Evolutionary conservation across 306 rosid genomes (phyloP).

Genomic region (Boehmeria nivea): DNA sequence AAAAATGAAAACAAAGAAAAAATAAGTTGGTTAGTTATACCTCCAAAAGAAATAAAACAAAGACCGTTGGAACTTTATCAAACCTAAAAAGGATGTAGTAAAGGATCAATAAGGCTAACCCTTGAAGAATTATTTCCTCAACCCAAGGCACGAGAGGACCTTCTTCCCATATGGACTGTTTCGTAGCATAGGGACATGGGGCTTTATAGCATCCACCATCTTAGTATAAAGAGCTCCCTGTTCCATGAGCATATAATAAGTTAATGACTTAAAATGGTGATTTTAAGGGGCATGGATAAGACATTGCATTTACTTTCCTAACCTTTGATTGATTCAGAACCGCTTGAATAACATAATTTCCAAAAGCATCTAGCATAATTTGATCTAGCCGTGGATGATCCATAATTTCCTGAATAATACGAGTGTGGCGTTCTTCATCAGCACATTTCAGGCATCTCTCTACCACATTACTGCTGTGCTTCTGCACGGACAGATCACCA

Average conservation of each 20-base stretch:
- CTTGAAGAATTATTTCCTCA: slow-evolving; percentile 24
- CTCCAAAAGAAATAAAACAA: not conserved
- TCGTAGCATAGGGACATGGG: slow-evolving; percentile 33
- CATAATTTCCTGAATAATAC: slow-evolving; percentile 35
- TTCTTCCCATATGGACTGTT: slow-evolving; percentile 52
- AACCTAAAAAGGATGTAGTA: too few species aligned
- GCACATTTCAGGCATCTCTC: slow-evolving; percentile 41
- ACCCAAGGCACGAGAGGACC: slow-evolving; percentile 31
- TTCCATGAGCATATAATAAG: too few species aligned
- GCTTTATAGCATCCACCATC: slow-evolving; percentile 42
- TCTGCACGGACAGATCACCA: slow-evolving; percentile 46
- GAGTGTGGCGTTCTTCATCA: slow-evolving; percentile 15
- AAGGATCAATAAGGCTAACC: too few species aligned
- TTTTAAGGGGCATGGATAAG: too few species aligned
- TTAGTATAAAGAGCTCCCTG: slow-evolving; percentile 39
- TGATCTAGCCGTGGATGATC: slow-evolving; percentile 32
- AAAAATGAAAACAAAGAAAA: not conserved
- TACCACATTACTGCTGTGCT: slow-evolving; percentile 53
- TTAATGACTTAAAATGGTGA: too few species aligned
- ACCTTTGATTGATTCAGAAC: slow-evolving; percentile 43
- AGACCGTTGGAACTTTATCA: slow-evolving; percentile 3
- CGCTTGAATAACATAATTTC: slow-evolving; percentile 47
- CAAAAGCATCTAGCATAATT: slow-evolving; percentile 54
- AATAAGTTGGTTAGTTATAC: not conserved
- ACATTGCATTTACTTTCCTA: slow-evolving; percentile 4